A percentile compares a stretch with the other conserved stretches of the same genome.
Conservation (phyloP, 139 green algal genomes). For the Coccomyxa sp. region DNA sequence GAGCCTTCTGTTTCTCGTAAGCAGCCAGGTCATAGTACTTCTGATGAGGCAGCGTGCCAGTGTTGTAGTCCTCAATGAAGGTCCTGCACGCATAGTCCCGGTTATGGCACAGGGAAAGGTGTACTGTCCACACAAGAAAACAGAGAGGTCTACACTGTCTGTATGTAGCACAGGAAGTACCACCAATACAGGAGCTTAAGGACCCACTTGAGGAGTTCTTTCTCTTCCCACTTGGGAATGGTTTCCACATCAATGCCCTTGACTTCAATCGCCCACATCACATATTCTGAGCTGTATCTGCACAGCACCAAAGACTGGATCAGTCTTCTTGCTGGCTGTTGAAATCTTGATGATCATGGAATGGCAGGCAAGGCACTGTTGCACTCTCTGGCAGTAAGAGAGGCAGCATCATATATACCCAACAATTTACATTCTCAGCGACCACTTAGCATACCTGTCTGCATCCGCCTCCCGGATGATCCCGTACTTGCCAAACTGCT, state of each 20-base stretch:
- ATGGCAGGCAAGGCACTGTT: background rate
- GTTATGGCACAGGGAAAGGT: background rate
- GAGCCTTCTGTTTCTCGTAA: slow-evolving; percentile 49
- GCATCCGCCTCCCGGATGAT: slow-evolving; percentile 69
- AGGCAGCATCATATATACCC: too few species aligned
- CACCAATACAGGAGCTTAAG: background rate
- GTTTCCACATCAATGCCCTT: slow-evolving; percentile 72
- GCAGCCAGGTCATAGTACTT: slow-evolving; percentile 80
- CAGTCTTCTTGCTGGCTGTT: too few species aligned
- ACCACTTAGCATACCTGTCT: background rate
- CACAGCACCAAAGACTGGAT: too few species aligned
- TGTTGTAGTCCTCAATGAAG: slow-evolving; percentile 66
- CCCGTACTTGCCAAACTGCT: slow-evolving; percentile 76
- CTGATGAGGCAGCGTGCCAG: slow-evolving; percentile 66
- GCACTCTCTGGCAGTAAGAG: too few species aligned
- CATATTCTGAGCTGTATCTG: slow-evolving; percentile 76
- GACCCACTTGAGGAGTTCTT: slow-evolving; percentile 59
- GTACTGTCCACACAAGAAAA: background rate
- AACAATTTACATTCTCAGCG: too few species aligned
- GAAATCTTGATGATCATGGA: too few species aligned
- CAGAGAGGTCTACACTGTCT: too few species aligned
- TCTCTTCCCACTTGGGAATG: slow-evolving; percentile 66
- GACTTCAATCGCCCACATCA: slow-evolving; percentile 73
- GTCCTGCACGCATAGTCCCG: slow-evolving; percentile 1
- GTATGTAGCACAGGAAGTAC: background rate